These are phyloP conservation scores for Aphanomyces cochlioides DNA, from an alignment of 352 stramenopile species.

Conservation along the genomic window DNA sequence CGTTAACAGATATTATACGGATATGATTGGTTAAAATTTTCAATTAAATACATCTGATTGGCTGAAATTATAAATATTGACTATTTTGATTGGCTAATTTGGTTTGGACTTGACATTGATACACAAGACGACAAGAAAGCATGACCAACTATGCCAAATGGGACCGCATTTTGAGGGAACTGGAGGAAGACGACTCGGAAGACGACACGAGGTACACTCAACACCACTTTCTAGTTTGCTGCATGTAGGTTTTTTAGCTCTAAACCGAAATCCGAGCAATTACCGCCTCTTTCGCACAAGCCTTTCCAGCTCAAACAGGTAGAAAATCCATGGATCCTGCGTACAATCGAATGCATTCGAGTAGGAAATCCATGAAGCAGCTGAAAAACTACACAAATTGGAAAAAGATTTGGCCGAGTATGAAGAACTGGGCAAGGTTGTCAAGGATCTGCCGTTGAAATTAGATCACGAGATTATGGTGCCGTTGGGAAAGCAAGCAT, in stretches of 20 bases:
- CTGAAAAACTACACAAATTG: slow-evolving; percentile 16
- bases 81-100: not conserved
- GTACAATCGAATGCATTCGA: not conserved
- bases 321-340: not conserved
- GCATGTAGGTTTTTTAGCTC: not conserved
- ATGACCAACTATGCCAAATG: slow-evolving; percentile 30
- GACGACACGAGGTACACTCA: slow-evolving; percentile 7
- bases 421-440: slow-evolving; percentile 45
- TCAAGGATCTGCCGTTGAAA: slow-evolving; percentile 71
- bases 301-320: slow-evolving; percentile 22
- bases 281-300: slow-evolving; percentile 21
- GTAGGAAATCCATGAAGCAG: slow-evolving; percentile 21
- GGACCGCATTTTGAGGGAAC: slow-evolving; percentile 19
- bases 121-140: not conserved
- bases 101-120: not conserved
- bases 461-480: slow-evolving; percentile 79
- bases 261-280: slow-evolving; percentile 2
- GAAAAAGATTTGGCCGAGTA: slow-evolving; percentile 25
- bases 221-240: not conserved
- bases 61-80: not conserved
- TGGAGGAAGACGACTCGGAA: slow-evolving; percentile 18
- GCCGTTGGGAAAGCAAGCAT: slow-evolving; percentile 74
- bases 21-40: no score
- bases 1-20: no score
- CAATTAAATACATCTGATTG: not conserved